Base-by-base conservation (phyloP, 225 moss, liverwort and hornwort species). In the Ulota crispa region DNA sequence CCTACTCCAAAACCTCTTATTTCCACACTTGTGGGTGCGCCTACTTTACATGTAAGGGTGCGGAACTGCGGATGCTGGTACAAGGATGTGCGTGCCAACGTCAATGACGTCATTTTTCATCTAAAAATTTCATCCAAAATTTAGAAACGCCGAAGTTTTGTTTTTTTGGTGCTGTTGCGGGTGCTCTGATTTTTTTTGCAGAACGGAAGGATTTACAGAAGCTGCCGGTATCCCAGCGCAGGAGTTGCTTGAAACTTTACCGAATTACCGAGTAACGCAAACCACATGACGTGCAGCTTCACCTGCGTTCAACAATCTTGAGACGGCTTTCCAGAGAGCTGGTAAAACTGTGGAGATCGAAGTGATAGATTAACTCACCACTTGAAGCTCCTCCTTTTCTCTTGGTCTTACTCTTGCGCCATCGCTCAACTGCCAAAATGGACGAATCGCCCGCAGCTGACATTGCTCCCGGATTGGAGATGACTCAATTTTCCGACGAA, bases 401-500 rank as follows among this genome's bases (percentile, higher is more conserved):
- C 13, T 24, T 27, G 18, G 18, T 24, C n/a, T 69, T 4, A 13
- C 24, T 1, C 28, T 14, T 1, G 20, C 34, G 28, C 28, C 69
- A 4, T 23, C 45, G 39, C 5, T 12, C 3, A 31, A 13, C 14
- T 34, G 2, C 14, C 2, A 60, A 70, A 77, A 90, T 91, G 91
- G 86, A 82, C 30, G 69, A 77, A n/a, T 42, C 43, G 10, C n/a
- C 55, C 16, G 26, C 78, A 26, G 61, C 70, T 19, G 76, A 83
- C 28, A 50, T 59, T 1, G 81, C 84, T 19, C 68, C 82, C 10
- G 90, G 86, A 62, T 84, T 98, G 75, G 86, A 88, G 57, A 85
- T 98, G 53, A 80, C 82, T 7, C 76, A 82, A 72, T 98, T 98
- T 73, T 94, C 98, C 16, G 95, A 94, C 27, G 92, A 98, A 85